Percentiles rank a stretch among this genome's conserved stretches.
Conservation (phyloP, 2,329 filamentous ascomycete genomes). For the Drechslera avenae region DNA sequence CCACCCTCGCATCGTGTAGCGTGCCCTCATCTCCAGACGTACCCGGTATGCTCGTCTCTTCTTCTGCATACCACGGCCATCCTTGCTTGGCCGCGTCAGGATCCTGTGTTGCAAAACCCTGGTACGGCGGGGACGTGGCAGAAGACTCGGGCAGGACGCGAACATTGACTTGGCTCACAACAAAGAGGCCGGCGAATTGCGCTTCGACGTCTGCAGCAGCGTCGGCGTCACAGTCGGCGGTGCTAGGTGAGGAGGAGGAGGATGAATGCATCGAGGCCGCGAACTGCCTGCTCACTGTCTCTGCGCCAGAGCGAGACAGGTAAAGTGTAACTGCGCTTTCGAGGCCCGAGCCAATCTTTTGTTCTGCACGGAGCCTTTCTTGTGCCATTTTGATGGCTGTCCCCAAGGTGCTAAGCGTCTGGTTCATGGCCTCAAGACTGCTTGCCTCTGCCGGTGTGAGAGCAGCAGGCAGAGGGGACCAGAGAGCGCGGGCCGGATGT, state of each 20-base stretch:
- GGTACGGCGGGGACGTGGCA: too few relatives aligned
- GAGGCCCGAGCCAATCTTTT: constrained; percentile 78
- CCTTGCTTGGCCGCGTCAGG: constrained; percentile 11
- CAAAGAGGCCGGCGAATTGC: constrained; percentile 50
- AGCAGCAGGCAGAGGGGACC: constrained; percentile 26
- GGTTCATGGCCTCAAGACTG: constrained; percentile 34
- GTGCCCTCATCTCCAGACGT: not conserved
- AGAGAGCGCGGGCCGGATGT: constrained; percentile 36
- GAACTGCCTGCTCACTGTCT: constrained; percentile 1
- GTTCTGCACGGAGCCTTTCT: constrained; percentile 73
- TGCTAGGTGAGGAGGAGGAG: not conserved
- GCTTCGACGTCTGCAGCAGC: constrained; percentile 14
- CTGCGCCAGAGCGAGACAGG: not conserved
- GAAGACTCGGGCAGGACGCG: not conserved
- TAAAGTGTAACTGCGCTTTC: constrained; percentile 69
- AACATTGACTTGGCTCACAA: constrained; percentile 48
- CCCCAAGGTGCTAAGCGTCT: constrained; percentile 57
- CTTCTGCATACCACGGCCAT: constrained; percentile 16
- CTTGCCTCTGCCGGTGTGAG: constrained; percentile 2
- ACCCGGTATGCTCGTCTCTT: constrained; percentile 39
- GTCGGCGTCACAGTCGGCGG: not conserved
- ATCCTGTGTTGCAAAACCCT: constrained; percentile 1
- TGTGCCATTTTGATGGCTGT: constrained; percentile 74
- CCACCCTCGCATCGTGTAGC: constrained; percentile 28
- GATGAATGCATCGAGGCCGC: constrained; percentile 8